phyloP scores from a whole-genome alignment of 805 yeast genomes.

The Ogataea degrootiae region DNA sequence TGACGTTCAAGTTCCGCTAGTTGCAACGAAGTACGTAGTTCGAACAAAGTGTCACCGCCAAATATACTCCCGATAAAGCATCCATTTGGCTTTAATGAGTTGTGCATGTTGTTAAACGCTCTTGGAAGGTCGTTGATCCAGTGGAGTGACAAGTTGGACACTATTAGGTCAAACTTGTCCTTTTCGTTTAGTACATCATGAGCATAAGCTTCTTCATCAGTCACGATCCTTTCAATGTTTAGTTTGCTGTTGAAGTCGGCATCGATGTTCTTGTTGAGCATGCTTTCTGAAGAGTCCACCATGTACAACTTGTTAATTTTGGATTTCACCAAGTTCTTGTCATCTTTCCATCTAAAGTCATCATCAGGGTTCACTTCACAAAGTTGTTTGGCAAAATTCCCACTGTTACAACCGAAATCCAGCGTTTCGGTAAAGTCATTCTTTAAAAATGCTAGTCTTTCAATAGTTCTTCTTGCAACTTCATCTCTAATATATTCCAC shows the following conservation, averaged over 20 bases:
- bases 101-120: conserved; percentile 50
- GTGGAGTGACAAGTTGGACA: conserved; percentile 70
- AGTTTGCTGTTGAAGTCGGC: conserved; percentile 40
- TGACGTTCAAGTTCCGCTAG: conserved; percentile 75
- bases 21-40: conserved; percentile 73
- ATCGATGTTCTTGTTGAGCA: conserved; percentile 50
- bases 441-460: conserved; percentile 68
- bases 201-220: conserved; percentile 64
- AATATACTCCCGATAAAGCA: conserved; percentile 75
- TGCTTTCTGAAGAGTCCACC: conserved; percentile 57
- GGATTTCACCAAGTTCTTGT: conserved; percentile 45
- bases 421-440: conserved; percentile 55
- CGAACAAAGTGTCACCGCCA: conserved; percentile 84
- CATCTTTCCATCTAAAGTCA: conserved; percentile 42
- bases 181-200: conserved; percentile 37
- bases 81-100: conserved; percentile 70
- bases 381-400: conserved; percentile 39
- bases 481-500: conserved; percentile 75
- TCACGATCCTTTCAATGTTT: conserved; percentile 44
- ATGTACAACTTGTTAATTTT: conserved; percentile 54
- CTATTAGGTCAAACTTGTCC: conserved; percentile 56
- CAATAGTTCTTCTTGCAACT: conserved; percentile 67
- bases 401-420: conserved; percentile 73
- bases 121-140: conserved; percentile 86
- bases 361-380: conserved; percentile 35